Percentiles rank a stretch among this genome's conserved stretches.
Conservation (phyloP, 108 stramenopile species). For the Nitzschia sp. region DNA sequence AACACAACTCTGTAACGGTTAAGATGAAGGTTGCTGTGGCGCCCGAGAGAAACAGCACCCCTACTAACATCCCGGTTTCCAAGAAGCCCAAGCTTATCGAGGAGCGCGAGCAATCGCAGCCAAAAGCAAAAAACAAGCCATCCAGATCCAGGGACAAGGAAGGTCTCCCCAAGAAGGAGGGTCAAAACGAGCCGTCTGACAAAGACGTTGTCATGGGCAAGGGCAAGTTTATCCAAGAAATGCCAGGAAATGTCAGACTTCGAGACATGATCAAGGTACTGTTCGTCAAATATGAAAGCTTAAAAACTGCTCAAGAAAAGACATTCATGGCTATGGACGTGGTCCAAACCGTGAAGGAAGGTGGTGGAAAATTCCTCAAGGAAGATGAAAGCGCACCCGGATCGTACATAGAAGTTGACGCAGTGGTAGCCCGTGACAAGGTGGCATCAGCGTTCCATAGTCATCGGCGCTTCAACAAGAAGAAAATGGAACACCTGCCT, state of each 20-base stretch:
- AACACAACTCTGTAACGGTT: neutral
- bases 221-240: neutral
- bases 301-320: neutral
- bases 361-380: slow-evolving; percentile 6
- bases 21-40: neutral
- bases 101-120: neutral
- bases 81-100: neutral
- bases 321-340: slow-evolving; percentile 1
- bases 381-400: slow-evolving; percentile 2
- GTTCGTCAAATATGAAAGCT: neutral
- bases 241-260: slow-evolving; percentile 2
- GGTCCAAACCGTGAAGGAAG: neutral
- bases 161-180: neutral
- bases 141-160: neutral
- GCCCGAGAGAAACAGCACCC: neutral
- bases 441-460: slow-evolving; percentile 2
- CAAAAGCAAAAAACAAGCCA: neutral
- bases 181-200: neutral
- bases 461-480: neutral
- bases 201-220: slow-evolving; percentile 9
- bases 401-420: slow-evolving; percentile 2
- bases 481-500: neutral
- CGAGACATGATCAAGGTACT: neutral
- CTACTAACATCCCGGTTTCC: neutral
- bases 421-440: slow-evolving; percentile 5